Percentiles rank a stretch among this genome's conserved stretches.
Evolutionary conservation across 805 yeast genomes (phyloP).

Genomic region (Saitoella complicata): DNA sequence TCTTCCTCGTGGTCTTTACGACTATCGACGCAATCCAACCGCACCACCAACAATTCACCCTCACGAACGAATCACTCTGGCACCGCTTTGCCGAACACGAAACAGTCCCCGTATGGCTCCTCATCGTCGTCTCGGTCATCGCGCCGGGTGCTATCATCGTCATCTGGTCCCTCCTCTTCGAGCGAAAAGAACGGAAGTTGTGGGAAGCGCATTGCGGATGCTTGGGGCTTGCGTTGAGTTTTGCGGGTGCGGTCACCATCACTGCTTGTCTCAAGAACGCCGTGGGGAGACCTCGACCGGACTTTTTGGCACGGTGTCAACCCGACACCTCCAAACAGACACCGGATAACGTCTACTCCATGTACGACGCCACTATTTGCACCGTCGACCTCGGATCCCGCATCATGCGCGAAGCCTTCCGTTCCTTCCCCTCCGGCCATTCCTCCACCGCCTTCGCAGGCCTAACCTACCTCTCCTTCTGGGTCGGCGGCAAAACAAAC

Average conservation of each 20-base stretch:
- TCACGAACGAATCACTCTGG: no score
- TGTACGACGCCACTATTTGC: slow-evolving; percentile 34
- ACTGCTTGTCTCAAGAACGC: slow-evolving; percentile 69
- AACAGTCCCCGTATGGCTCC: no score
- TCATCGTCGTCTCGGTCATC: no score
- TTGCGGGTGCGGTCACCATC: slow-evolving; percentile 41
- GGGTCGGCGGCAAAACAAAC: slow-evolving; percentile 21
- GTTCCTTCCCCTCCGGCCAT: slow-evolving; percentile 48
- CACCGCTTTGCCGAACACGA: no score
- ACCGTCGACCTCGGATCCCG: slow-evolving; percentile 20
- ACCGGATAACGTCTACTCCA: no score
- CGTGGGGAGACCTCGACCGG: slow-evolving; percentile 87
- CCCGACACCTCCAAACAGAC: slow-evolving; percentile 26
- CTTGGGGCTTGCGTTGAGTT: slow-evolving; percentile 5
- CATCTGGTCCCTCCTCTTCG: no score
- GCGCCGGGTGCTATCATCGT: no score
- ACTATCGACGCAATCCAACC: no score
- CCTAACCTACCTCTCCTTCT: slow-evolving; percentile 31
- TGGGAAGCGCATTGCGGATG: no score
- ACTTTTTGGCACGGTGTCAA: slow-evolving; percentile 71
- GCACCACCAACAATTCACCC: no score
- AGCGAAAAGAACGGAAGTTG: no score
- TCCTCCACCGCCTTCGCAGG: slow-evolving; percentile 38
- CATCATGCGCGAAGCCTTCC: slow-evolving; percentile 36
- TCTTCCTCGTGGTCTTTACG: no score